These are phyloP conservation scores for Scenedesmus sp. DNA, from an alignment of 163 green algal genomes.

Conservation along the genomic window DNA sequence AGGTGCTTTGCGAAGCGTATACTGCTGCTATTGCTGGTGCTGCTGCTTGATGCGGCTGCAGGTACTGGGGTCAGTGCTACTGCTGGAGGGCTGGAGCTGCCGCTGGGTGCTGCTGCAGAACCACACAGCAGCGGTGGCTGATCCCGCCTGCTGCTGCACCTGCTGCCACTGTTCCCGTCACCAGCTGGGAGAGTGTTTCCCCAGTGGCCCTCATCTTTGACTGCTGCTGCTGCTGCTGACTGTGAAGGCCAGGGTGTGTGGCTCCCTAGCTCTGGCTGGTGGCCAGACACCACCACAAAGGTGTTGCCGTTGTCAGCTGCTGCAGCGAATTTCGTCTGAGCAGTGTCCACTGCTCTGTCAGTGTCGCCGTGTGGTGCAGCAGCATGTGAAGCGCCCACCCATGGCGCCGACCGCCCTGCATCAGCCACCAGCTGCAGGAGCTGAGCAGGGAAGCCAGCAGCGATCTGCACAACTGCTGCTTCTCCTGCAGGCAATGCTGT, in stretches of 20 bases:
- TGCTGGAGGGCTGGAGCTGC: neutral
- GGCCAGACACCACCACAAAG: neutral
- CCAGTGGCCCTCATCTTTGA: neutral
- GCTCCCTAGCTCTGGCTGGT: neutral
- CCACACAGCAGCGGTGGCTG: neutral
- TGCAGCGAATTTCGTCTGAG: neutral
- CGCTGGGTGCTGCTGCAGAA: neutral
- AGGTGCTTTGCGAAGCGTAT: slow-evolving; percentile 20
- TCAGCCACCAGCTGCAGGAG: neutral
- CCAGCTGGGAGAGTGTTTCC: neutral
- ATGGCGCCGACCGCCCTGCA: neutral
- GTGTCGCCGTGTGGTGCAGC: neutral
- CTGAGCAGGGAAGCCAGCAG: neutral
- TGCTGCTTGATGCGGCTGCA: neutral
- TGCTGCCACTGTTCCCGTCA: neutral
- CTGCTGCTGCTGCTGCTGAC: neutral
- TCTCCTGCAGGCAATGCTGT: neutral
- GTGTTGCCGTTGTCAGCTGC: neutral
- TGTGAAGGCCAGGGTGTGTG: neutral
- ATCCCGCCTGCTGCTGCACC: neutral
- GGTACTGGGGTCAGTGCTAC: neutral
- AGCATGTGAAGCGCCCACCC: neutral
- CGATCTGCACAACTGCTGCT: neutral
- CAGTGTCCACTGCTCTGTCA: neutral
- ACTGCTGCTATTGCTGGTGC: neutral